Percentiles rank a stretch among this genome's conserved stretches.
These are phyloP conservation scores for Capsicum chinense DNA, from an alignment of 257 asterid species.

Conservation along the genomic window DNA sequence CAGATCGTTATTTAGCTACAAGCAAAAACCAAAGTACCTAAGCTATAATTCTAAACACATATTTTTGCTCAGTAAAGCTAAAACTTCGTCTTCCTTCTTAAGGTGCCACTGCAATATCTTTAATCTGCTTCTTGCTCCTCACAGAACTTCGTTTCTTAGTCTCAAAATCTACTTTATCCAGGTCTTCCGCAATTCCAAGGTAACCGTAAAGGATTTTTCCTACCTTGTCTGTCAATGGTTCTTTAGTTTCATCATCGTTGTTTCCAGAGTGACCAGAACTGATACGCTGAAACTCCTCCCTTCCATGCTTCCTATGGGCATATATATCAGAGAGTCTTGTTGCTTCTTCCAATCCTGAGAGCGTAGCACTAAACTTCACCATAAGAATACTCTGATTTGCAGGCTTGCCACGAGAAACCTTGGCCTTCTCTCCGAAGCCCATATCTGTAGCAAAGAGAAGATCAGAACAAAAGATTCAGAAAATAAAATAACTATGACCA, in stretches of 20 bases:
- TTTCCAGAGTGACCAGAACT: slow-evolving; percentile 31
- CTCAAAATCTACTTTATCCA: slow-evolving; percentile 67
- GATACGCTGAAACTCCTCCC: slow-evolving; percentile 45
- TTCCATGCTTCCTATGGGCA: slow-evolving; percentile 51
- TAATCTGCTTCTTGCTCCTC: slow-evolving; percentile 67
- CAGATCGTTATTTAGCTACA: background rate
- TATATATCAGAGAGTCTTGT: slow-evolving; percentile 54
- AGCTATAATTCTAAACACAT: background rate
- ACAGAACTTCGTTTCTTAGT: slow-evolving; percentile 58
- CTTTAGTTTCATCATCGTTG: slow-evolving; percentile 32
- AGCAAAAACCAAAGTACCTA: slow-evolving; percentile 14
- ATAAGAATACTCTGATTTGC: slow-evolving; percentile 65
- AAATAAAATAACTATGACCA: background rate
- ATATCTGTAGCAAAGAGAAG: slow-evolving; percentile 40
- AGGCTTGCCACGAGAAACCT: slow-evolving; percentile 64
- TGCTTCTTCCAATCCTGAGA: slow-evolving; percentile 73
- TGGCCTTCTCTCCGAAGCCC: slow-evolving; percentile 62
- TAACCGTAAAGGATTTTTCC: slow-evolving; percentile 58
- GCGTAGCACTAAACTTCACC: slow-evolving; percentile 66
- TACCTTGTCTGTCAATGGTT: slow-evolving; percentile 27
- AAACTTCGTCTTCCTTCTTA: background rate
- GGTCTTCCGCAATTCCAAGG: slow-evolving; percentile 68
- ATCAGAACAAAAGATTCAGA: slow-evolving; percentile 17
- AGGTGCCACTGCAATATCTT: slow-evolving; percentile 50
- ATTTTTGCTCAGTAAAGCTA: background rate